Percentiles rank a stretch among this genome's conserved stretches.
Conservation (phyloP, 495 filamentous ascomycete species). For the Lepidopterella palustris region DNA sequence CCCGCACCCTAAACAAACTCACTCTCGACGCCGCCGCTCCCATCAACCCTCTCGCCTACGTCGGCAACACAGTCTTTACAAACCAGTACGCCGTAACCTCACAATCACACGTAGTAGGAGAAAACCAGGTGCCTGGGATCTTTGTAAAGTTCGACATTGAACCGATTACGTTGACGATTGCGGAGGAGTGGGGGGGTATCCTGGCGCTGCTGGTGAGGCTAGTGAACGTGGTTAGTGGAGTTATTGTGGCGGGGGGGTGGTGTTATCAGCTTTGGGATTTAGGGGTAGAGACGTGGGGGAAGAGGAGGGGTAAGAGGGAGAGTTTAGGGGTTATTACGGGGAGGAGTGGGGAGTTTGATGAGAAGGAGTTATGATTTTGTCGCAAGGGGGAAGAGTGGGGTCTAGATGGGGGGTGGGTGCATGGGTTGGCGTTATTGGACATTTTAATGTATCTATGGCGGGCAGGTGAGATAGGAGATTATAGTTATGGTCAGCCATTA, state of each 20-base stretch:
- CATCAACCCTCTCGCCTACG: conserved; percentile 20
- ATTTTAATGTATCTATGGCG: too few relatives aligned
- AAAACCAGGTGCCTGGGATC: conserved; percentile 76
- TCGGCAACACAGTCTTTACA: conserved; percentile 61
- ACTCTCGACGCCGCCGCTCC: conserved; percentile 37
- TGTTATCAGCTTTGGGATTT: conserved; percentile 54
- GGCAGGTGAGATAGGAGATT: too few relatives aligned
- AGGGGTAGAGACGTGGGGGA: conserved; percentile 41
- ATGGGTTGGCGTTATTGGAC: neutral
- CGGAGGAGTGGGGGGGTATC: conserved; percentile 71
- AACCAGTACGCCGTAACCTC: conserved; percentile 98
- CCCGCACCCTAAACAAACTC: conserved; percentile 34
- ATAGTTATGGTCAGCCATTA: too few relatives aligned
- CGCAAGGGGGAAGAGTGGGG: too few relatives aligned
- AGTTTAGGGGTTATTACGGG: conserved; percentile 2
- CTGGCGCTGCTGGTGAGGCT: conserved; percentile 69
- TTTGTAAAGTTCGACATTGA: conserved; percentile 99
- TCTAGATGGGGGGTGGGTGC: neutral
- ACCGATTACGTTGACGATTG: conserved; percentile 80
- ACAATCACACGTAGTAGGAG: conserved; percentile 60
- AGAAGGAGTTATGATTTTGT: neutral
- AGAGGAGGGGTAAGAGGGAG: conserved; percentile 17
- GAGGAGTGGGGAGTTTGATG: conserved; percentile 13
- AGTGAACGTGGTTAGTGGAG: conserved; percentile 58
- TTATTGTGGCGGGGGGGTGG: conserved; percentile 59